Conservation (phyloP, 2,329 filamentous ascomycete genomes). For the Fusarium pilosicola region DNA sequence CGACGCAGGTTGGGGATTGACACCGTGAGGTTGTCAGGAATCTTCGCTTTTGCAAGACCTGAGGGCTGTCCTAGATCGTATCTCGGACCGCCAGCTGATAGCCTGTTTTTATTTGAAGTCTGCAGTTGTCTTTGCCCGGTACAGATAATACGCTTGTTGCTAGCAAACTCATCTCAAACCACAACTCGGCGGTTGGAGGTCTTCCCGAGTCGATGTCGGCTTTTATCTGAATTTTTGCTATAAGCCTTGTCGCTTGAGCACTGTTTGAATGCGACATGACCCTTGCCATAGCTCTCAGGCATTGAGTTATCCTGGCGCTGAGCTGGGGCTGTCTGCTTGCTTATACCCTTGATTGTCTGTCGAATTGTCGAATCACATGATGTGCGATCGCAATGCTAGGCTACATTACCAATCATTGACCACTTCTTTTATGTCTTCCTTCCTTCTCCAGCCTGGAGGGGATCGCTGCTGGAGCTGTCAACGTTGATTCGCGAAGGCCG, state of each 20-base stretch:
- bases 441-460: not conserved
- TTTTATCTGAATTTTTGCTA: not conserved
- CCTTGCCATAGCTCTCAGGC: not conserved
- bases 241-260: not conserved
- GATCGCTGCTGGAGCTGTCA: not conserved
- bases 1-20: not conserved
- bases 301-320: no score
- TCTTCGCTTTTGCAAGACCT: not conserved
- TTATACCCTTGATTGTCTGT: not conserved
- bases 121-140: not conserved
- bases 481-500: not conserved
- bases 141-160: not conserved
- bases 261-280: not conserved
- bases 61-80: not conserved
- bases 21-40: not conserved
- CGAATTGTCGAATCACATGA: not conserved
- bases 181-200: not conserved
- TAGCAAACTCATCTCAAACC: not conserved
- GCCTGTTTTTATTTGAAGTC: not conserved
- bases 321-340: not conserved
- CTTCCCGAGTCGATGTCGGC: not conserved
- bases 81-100: not conserved
- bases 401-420: not conserved
- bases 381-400: not conserved
- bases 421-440: not conserved